Percentiles rank a stretch among this genome's conserved stretches.
These are phyloP conservation scores for Haematococcus lacustris DNA, from an alignment of 139 green algal genomes.

Conservation along the genomic window DNA sequence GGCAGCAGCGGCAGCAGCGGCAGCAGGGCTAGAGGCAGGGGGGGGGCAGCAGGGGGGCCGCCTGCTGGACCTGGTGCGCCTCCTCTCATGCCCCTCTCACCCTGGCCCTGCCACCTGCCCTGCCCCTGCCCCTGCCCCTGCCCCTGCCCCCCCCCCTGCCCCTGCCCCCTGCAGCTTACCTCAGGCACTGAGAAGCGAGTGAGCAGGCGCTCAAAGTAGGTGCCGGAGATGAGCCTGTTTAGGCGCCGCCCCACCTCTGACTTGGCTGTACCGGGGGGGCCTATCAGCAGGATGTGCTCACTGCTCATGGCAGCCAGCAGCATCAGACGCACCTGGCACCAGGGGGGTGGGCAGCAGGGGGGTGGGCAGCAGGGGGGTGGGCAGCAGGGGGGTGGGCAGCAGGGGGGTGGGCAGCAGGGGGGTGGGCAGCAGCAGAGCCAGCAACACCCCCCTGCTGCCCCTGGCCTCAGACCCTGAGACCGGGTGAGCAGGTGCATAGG, in stretches of 20 bases:
- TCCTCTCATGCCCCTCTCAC: too few relatives aligned
- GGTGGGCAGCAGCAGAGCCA: neutral
- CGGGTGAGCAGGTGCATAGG: neutral
- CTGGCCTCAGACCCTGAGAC: neutral
- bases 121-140: too few relatives aligned
- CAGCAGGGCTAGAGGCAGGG: too few relatives aligned
- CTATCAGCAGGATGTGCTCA: constrained; percentile 88
- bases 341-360: neutral
- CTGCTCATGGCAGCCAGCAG: constrained; percentile 80
- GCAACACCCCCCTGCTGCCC: too few relatives aligned
- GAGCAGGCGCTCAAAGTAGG: constrained; percentile 89
- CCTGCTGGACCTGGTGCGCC: too few relatives aligned
- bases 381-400: too few relatives aligned
- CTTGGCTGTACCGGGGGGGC: constrained; percentile 81
- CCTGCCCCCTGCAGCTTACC: too few relatives aligned
- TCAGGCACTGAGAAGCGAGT: constrained; percentile 93
- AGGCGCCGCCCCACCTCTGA: constrained; percentile 75
- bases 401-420: neutral
- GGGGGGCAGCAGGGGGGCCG: too few relatives aligned
- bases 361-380: neutral
- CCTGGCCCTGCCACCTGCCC: too few relatives aligned
- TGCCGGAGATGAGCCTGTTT: constrained; percentile 46
- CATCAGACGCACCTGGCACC: constrained; percentile 68
- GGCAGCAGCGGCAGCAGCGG: too few relatives aligned
- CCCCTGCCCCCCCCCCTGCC: too few relatives aligned